phyloP scores from a whole-genome alignment of 352 stramenopile genomes.

The Phytophthora fragariae region DNA sequence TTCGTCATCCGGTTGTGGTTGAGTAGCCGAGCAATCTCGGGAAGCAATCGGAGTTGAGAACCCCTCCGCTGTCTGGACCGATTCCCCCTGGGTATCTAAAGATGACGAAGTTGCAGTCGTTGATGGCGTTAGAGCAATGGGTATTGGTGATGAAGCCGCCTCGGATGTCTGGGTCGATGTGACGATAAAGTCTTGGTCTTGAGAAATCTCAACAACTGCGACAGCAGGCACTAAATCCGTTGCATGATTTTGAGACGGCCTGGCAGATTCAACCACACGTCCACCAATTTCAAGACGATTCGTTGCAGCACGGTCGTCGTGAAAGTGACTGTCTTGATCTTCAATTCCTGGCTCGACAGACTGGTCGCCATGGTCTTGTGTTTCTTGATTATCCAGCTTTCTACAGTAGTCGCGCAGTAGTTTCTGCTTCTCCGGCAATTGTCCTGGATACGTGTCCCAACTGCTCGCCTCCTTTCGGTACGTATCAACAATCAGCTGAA shows the following conservation, averaged over 20 bases:
- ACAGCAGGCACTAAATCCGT: background rate
- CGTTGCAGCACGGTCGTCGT: background rate
- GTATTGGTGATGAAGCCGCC: background rate
- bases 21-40: background rate
- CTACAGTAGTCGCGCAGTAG: slow-evolving; percentile 27
- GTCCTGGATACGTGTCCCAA: background rate
- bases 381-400: slow-evolving; percentile 19
- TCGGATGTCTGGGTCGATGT: background rate
- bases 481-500: slow-evolving; percentile 22
- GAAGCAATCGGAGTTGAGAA: background rate
- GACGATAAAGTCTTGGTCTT: background rate
- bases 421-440: slow-evolving; percentile 24
- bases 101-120: background rate
- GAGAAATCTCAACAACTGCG: background rate
- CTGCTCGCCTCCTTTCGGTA: slow-evolving; percentile 10
- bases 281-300: background rate
- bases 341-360: slow-evolving; percentile 4
- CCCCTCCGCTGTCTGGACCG: background rate
- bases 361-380: slow-evolving; percentile 4
- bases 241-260: background rate
- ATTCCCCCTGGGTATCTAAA: background rate
- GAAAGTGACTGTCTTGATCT: background rate
- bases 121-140: background rate
- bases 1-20: background rate
- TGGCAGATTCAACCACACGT: background rate